Conservation (phyloP, 2,329 filamentous ascomycete genomes). For the Thielaviopsis ethacetica region DNA sequence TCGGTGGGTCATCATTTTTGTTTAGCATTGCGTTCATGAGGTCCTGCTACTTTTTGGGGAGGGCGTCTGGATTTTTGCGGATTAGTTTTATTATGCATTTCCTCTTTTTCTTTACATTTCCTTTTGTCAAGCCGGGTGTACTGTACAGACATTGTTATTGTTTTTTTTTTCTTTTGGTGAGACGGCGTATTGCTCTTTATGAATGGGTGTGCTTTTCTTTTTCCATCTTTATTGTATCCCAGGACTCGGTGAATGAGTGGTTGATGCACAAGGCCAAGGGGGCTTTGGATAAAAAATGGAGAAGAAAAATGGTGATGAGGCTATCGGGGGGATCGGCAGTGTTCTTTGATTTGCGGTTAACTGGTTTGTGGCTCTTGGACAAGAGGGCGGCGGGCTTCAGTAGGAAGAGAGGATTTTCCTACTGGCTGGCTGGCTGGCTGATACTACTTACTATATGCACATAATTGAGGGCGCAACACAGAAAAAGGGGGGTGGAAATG, state of each 20-base stretch:
- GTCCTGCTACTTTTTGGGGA: slow-evolving; percentile 10
- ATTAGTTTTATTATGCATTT: slow-evolving; percentile 9
- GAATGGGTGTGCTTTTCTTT: neutral
- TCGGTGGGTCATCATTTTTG: slow-evolving; percentile 11
- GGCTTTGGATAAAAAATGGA: neutral
- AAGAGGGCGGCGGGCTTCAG: too few relatives aligned
- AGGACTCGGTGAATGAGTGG: neutral
- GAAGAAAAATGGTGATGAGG: too few relatives aligned
- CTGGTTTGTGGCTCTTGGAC: too few relatives aligned
- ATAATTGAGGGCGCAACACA: too few relatives aligned
- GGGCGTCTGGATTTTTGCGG: slow-evolving; percentile 11
- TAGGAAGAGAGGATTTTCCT: too few relatives aligned
- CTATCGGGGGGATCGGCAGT: too few relatives aligned
- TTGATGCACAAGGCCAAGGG: neutral
- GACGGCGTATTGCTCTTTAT: neutral
- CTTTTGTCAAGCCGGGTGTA: neutral
- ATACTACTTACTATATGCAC: too few relatives aligned
- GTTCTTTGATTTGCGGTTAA: too few relatives aligned
- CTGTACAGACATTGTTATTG: neutral
- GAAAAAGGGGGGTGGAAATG: too few relatives aligned
- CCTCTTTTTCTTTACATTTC: slow-evolving; percentile 7
- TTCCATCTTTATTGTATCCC: too few relatives aligned
- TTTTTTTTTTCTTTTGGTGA: neutral
- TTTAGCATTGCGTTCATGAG: slow-evolving; percentile 12
- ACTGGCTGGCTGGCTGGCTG: too few relatives aligned